Base-by-base conservation (phyloP, 1,139 yeast species). In the Debaryomyces subglobosus region DNA sequence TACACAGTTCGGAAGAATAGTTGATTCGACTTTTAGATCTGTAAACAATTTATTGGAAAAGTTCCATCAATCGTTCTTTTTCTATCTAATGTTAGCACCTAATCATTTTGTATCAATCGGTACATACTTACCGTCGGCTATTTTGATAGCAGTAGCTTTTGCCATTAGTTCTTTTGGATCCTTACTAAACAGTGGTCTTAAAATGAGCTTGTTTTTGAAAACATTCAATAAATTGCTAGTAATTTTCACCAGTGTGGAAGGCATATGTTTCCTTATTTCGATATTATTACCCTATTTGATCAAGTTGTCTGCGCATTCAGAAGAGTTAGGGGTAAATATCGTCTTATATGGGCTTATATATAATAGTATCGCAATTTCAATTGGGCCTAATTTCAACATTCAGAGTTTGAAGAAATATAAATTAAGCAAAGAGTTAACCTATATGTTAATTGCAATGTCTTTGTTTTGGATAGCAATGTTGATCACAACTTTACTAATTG, bases 61-160 rank as follows among this genome's bases (percentile, higher is more conserved):
- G 64, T 94, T 94, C 67, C 99, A 95, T 65, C 99, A 95, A 65
- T 90, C 97, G 1, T 95, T 91, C 64, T 95, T 95, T 74, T 95
- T 92, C 63, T 95, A 92, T 69, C 77, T 94, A 59, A 69, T 95
- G 69, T 69, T 95, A 49, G 81, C 92, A 0, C 95, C 98, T 10
- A 73, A 78, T 51, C 69, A 79, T 51, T 95, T 95, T 70, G 96
- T 94, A 13, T 89, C 97, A 3, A 92, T 95, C 57, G 98, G 97
- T 2, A 90, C 96, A 16, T 95, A 92, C 62, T 73, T 95, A 46
- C 99, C 98, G 1, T 77, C 95, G 2, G 96, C 96, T 0, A 85
- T 87, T 44, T 70, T 89, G 23, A 69, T 88, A 7, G 88, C 96
- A 1, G 78, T 81, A 8, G 71, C 91, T 4, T 92, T 81, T 72